Base-by-base conservation (phyloP, 2,329 filamentous ascomycete species). In the Fusarium sp. region DNA sequence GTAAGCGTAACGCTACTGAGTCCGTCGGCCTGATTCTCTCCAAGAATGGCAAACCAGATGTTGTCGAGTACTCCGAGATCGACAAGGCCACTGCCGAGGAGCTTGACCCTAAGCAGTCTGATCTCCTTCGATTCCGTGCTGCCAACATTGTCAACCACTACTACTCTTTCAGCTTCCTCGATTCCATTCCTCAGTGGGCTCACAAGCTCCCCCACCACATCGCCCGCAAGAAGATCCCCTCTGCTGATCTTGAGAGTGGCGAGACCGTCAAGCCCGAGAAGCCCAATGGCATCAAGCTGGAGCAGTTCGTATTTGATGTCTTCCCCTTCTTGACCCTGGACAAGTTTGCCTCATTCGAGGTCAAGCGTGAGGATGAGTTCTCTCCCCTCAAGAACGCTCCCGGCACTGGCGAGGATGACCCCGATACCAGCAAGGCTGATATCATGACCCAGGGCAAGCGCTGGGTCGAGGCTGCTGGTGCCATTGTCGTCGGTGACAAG, bases 91-190 rank as follows among this genome's bases (percentile, higher is more conserved):
- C 94, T n/a, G 93, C 95, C 64, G 94, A 97, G 83, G 95, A 95
- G 74, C 90, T 92, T 80, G 96, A 99, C 80, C 84, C 92, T 60
- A 93, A 93, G 82, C 91, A 97, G 78, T 86, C 90, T 7, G 91
- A 90, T 64, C 87, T 98, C 60, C 91, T 99, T 80, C 97, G 95
- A 84, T 98, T 97, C 91, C 93, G 96, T 70, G 95, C 96, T 64
- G 96, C 95, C 79, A 99, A 99, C 86, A 99, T 99, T 77, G 96
- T 99, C 85, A 99, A 99, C 88, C 96, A 99, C 88, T 99, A 98
- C 89, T 99, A 99, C 86, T 97, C 94, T 51, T 95, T 95, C 87
- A 86, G 89, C 75, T 98, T 98, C 88, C 89, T 99, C 54, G 93
- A 97, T 82, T 92, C 90, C 72, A 97, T 98, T 77, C 94, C 96